Percentiles rank a stretch among this genome's conserved stretches.
These are phyloP conservation scores for Coniochaeta prunicola DNA, from an alignment of 2,329 filamentous ascomycete genomes.

Conservation along the genomic window DNA sequence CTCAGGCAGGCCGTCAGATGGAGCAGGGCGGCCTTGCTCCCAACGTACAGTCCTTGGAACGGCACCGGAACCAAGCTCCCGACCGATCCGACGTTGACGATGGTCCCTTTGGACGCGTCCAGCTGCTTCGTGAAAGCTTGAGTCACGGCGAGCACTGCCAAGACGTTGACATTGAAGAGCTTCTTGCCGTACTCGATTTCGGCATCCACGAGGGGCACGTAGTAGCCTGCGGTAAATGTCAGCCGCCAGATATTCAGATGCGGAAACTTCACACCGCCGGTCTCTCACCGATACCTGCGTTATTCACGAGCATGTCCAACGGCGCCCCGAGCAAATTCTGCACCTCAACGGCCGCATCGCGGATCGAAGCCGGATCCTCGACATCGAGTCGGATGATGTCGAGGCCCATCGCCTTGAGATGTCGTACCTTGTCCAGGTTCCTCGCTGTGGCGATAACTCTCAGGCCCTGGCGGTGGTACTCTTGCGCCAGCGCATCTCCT, in stretches of 20 bases:
- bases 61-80: neutral
- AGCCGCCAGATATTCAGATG: neutral
- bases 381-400: constrained; percentile 17
- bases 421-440: constrained; percentile 16
- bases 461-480: constrained; percentile 18
- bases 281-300: constrained; percentile 23
- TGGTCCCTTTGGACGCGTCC: constrained; percentile 15
- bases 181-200: constrained; percentile 23
- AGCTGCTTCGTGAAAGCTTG: constrained; percentile 26
- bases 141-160: constrained; percentile 25
- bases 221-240: constrained; percentile 18
- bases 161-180: constrained; percentile 36
- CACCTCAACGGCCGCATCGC: constrained; percentile 8
- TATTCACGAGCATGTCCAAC: constrained; percentile 22
- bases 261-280: neutral
- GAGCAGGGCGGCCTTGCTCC: neutral
- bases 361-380: constrained; percentile 14
- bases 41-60: neutral
- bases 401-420: constrained; percentile 9
- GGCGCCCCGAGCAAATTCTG: constrained; percentile 13
- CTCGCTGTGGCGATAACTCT: constrained; percentile 23
- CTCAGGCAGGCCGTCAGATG: neutral
- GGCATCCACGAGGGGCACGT: constrained; percentile 26
- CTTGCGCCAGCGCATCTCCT: constrained; percentile 21
- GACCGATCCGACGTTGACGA: constrained; percentile 14